A percentile compares a stretch with the other conserved stretches of the same genome.
These are phyloP conservation scores for Metarhizium guizhouense DNA, from an alignment of 2,329 filamentous ascomycete species.

Conservation along the genomic window DNA sequence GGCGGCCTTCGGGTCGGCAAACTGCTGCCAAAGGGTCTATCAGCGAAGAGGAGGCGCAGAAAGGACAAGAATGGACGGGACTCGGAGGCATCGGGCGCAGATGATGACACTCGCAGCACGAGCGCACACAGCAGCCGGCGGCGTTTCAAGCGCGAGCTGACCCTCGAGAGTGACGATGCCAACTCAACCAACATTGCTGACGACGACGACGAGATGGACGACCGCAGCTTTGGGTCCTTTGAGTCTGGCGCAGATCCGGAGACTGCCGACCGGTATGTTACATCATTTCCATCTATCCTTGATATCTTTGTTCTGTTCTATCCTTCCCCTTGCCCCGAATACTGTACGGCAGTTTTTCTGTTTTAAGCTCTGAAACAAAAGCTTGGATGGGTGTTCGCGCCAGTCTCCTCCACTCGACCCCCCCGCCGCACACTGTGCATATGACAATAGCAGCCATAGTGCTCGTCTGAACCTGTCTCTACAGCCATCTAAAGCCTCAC, in stretches of 20 bases:
- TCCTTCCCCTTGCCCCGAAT: neutral
- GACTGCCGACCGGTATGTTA: slow-evolving; percentile 7
- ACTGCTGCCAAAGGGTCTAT: slow-evolving; percentile 43
- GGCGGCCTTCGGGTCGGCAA: slow-evolving; percentile 29
- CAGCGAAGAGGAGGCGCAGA: slow-evolving; percentile 38
- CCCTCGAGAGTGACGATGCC: slow-evolving; percentile 25
- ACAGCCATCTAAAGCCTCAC: neutral
- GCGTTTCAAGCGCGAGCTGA: slow-evolving; percentile 20
- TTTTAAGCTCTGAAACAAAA: neutral
- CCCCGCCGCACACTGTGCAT: neutral
- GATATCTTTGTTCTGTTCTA: neutral
- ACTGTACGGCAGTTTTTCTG: neutral
- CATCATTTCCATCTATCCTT: neutral
- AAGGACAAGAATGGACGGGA: slow-evolving; percentile 34
- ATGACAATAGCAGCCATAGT: neutral
- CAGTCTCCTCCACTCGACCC: neutral
- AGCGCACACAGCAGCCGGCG: slow-evolving; percentile 19
- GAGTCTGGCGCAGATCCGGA: slow-evolving; percentile 23
- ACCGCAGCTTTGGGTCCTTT: slow-evolving; percentile 24
- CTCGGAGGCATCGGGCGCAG: slow-evolving; percentile 17
- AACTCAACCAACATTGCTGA: slow-evolving; percentile 17
- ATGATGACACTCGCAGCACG: slow-evolving; percentile 21
- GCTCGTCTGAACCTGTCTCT: too few species aligned
- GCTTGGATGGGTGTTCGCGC: neutral
- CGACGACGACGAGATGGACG: slow-evolving; percentile 24